Evolutionary conservation across 208 protist genomes (phyloP).

Genomic region (Trypanosoma scelopori): DNA sequence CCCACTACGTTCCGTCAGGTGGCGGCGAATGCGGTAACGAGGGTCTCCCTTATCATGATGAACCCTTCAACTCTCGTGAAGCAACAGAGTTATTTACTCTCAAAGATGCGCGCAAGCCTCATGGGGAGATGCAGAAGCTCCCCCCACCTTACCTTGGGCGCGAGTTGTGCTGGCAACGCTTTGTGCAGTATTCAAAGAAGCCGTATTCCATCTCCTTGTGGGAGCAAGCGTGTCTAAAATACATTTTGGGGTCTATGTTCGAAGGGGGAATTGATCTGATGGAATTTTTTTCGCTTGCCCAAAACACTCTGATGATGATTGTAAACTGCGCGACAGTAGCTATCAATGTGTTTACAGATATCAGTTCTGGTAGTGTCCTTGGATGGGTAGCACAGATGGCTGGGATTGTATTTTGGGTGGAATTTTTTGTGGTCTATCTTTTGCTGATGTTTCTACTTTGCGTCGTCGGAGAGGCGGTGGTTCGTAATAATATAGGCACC

Average conservation of each 20-base stretch:
- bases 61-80: too few species aligned
- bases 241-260: conserved; percentile 31
- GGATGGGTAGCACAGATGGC: conserved; percentile 13
- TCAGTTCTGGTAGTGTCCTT: background rate
- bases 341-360: conserved; percentile 30
- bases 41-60: background rate
- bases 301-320: conserved; percentile 19
- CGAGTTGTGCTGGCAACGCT: conserved; percentile 9
- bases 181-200: conserved; percentile 10
- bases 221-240: conserved; percentile 34
- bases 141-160: background rate
- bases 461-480: conserved; percentile 23
- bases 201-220: conserved; percentile 31
- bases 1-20: conserved; percentile 17
- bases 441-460: conserved; percentile 22
- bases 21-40: background rate
- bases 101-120: background rate
- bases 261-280: conserved; percentile 19
- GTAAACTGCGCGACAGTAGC: conserved; percentile 27
- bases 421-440: conserved; percentile 30
- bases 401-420: conserved; percentile 26
- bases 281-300: conserved; percentile 25
- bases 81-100: background rate
- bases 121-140: background rate
- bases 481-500: conserved; percentile 27